Base-by-base conservation (phyloP, 257 asterid species). In the Solanum pinnatisectum region DNA sequence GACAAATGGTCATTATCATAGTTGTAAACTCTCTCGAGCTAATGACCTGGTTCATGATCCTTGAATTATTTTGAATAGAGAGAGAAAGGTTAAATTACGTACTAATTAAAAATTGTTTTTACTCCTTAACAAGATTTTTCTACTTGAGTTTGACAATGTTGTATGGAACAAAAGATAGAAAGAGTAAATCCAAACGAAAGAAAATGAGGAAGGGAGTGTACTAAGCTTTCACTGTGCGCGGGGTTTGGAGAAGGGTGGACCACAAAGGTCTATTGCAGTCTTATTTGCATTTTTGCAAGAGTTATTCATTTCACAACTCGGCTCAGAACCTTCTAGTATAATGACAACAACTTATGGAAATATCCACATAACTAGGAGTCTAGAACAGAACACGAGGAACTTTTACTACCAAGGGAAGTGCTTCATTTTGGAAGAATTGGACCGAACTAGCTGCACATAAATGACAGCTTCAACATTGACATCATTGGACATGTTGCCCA, bases 141-240 rank as follows among this genome's bases (percentile, higher is more conserved):
- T 23, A 37, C 9, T n/a, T 37, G 56, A 76, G 52, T 11, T 39
- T 37, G 83, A 23, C 56, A 76, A n/a, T 12, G 59, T 1, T 37
- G 6, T 39, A 76, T 39, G 5, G 60, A 40, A 22, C 60, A 13
- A n/a, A 77, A 77, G 3, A 23, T 76, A 23, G 52, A 23, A 76
- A 23, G 56, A 56, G 2, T 13, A 7, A 40, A n/a, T n/a, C 36
- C 84, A 77, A 23, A 76, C 2, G 84, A 39, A 74, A 8, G 46
- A 73, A 65, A 25, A n/a, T n/a, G 71, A 10, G 70, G 13, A 63
- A 63, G 27, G 33, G 2, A 4, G 65, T 52, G n/a, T 18, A 52
- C 63, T 52, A 52, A 40, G 4, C 44, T 40, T 40, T 40, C 8
- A 2, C 8, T 0, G 0, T 15, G 0, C 1, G 8, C 14, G 3